Percentiles rank a stretch among this genome's conserved stretches.
These are phyloP conservation scores for Lactarius psammicola DNA, from an alignment of 768 basidiomycete genomes.

Conservation along the genomic window DNA sequence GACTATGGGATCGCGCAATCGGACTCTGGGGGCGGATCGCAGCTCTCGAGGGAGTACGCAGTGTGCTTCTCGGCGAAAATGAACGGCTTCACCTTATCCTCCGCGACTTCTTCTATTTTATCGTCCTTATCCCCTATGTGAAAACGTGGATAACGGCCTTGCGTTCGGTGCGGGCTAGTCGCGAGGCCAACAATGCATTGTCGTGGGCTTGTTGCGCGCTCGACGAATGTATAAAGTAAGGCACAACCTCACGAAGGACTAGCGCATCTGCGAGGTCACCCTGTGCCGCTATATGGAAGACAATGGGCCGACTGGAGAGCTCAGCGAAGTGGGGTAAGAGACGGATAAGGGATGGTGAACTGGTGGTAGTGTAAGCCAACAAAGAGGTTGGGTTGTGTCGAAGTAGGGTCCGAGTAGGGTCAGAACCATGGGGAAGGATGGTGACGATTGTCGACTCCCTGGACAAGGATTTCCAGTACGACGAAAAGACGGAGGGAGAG, in stretches of 20 bases:
- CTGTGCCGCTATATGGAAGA: conserved; percentile 64
- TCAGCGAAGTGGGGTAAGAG: conserved; percentile 70
- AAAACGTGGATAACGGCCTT: conserved; percentile 88
- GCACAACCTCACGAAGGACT: conserved; percentile 72
- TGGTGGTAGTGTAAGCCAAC: conserved; percentile 57
- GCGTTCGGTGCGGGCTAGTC: conserved; percentile 65
- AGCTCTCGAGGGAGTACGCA: conserved; percentile 28
- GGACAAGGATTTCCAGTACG: conserved; percentile 41
- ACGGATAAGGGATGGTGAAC: conserved; percentile 51
- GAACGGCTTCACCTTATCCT: conserved; percentile 60
- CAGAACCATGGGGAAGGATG: conserved; percentile 60
- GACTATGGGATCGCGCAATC: not conserved
- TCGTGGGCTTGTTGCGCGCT: conserved; percentile 82
- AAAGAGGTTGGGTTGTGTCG: conserved; percentile 45
- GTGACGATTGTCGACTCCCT: conserved; percentile 40
- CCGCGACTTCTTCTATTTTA: conserved; percentile 50
- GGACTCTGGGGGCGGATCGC: conserved; percentile 3
- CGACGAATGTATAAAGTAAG: conserved; percentile 78
- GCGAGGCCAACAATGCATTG: conserved; percentile 82
- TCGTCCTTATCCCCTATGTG: conserved; percentile 46
- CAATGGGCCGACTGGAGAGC: conserved; percentile 62
- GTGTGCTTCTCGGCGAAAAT: conserved; percentile 47
- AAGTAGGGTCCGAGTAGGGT: conserved; percentile 58
- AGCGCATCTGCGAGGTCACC: conserved; percentile 74
- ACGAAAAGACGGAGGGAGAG: conserved; percentile 42